phyloP scores from a whole-genome alignment of 495 filamentous ascomycete genomes.

The Aspergillus wentii region DNA sequence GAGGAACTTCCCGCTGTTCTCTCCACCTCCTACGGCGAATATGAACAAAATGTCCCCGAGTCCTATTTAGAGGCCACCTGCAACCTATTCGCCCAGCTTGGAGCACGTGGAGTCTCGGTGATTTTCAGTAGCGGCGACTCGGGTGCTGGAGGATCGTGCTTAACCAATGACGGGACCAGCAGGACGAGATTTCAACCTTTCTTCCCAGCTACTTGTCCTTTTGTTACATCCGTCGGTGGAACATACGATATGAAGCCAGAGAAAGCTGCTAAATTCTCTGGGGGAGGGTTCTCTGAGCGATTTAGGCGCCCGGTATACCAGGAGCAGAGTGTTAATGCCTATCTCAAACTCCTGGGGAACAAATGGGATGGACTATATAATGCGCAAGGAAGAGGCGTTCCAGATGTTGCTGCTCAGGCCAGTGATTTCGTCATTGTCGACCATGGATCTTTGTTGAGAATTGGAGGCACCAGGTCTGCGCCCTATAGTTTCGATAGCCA shows the following conservation, averaged over 20 bases:
- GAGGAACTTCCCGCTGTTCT: slow-evolving; percentile 66
- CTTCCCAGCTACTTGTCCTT: slow-evolving; percentile 79
- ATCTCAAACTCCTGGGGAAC: slow-evolving; percentile 38
- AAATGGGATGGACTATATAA: slow-evolving; percentile 50
- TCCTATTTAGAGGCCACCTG: slow-evolving; percentile 62
- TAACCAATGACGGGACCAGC: slow-evolving; percentile 61
- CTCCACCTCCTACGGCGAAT: slow-evolving; percentile 62
- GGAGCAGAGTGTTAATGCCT: slow-evolving; percentile 47
- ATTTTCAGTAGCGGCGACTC: slow-evolving; percentile 72
- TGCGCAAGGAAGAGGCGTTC: slow-evolving; percentile 60
- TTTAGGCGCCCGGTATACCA: slow-evolving; percentile 65
- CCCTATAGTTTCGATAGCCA: background rate
- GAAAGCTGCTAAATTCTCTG: slow-evolving; percentile 51
- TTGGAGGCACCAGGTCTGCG: slow-evolving; percentile 41
- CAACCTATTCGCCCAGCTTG: slow-evolving; percentile 66
- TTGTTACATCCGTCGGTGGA: slow-evolving; percentile 72
- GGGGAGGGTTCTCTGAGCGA: slow-evolving; percentile 69
- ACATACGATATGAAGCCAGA: slow-evolving; percentile 52
- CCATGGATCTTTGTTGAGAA: slow-evolving; percentile 25
- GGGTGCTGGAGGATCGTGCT: slow-evolving; percentile 55
- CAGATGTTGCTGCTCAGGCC: slow-evolving; percentile 62
- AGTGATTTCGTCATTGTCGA: slow-evolving; percentile 35
- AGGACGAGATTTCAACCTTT: slow-evolving; percentile 57
- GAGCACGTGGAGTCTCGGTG: slow-evolving; percentile 66
- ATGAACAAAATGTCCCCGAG: slow-evolving; percentile 45